phyloP scores from a whole-genome alignment of 1,139 yeast species.

The Yamadazyma dendronema region DNA sequence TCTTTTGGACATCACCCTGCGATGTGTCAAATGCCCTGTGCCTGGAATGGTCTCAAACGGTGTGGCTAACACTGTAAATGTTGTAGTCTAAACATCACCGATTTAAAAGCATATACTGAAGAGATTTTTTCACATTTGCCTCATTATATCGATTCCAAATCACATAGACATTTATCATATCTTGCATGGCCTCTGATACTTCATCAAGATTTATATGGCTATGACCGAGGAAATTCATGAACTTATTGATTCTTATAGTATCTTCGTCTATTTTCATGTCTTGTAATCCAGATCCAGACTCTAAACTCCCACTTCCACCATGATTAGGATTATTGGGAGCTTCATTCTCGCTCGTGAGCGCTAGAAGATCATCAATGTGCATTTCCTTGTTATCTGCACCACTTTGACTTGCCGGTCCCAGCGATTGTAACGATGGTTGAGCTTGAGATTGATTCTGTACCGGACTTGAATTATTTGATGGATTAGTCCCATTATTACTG shows the following conservation, averaged over 20 bases:
- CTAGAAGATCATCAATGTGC: conserved; percentile 43
- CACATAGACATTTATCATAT: conserved; percentile 72
- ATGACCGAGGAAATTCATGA: conserved; percentile 66
- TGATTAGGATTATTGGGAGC: conserved; percentile 2
- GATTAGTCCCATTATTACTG: no score
- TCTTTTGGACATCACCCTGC: no score
- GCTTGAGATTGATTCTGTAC: no score
- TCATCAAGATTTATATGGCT: conserved; percentile 77
- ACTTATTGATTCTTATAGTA: conserved; percentile 45
- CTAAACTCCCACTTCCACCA: conserved; percentile 11
- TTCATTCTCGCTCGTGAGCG: conserved; percentile 19
- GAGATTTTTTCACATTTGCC: conserved; percentile 36
- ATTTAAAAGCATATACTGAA: conserved; percentile 38
- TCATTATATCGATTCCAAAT: conserved; percentile 87
- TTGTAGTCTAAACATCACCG: not conserved
- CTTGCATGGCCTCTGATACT: conserved; percentile 79
- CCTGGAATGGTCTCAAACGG: not conserved
- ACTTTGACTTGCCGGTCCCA: no score
- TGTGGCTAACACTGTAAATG: no score
- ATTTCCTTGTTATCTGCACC: conserved; percentile 14
- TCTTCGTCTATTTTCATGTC: conserved; percentile 37
- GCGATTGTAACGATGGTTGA: not conserved
- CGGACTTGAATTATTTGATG: no score
- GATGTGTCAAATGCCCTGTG: not conserved
- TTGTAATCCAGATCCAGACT: conserved; percentile 21